Conservation (phyloP, 1,139 yeast species). For the Diutina pseudorugosa region DNA sequence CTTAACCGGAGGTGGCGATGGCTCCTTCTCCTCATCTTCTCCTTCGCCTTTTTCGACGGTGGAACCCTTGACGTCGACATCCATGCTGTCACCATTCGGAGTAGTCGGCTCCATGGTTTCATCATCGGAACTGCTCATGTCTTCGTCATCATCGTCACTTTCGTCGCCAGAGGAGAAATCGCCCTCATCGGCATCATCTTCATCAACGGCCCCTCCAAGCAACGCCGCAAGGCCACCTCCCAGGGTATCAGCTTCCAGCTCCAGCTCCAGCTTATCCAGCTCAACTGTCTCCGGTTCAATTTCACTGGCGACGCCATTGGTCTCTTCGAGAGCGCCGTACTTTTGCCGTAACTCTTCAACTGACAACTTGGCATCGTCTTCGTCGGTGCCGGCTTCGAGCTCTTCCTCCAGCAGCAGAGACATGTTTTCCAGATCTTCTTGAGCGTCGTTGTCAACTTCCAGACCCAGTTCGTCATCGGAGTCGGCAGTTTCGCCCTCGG, state of each 20-base stretch:
- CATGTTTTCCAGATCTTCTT: slow-evolving; percentile 13
- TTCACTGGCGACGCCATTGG: slow-evolving; percentile 7
- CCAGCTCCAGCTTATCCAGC: not conserved
- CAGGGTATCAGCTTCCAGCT: not conserved
- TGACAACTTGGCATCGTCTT: slow-evolving; percentile 39
- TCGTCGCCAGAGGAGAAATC: slow-evolving; percentile 12
- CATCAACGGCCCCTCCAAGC: slow-evolving; percentile 12
- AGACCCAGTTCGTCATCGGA: slow-evolving; percentile 9
- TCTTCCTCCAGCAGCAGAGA: slow-evolving; percentile 11
- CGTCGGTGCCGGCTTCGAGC: slow-evolving; percentile 18
- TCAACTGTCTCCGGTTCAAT: not conserved
- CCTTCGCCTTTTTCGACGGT: slow-evolving; percentile 15
- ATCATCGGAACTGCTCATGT: not conserved
- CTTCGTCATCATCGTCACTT: slow-evolving; percentile 5
- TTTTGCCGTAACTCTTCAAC: slow-evolving; percentile 56
- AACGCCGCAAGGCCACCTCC: slow-evolving; percentile 21
- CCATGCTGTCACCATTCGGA: not conserved
- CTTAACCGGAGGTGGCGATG: slow-evolving; percentile 15
- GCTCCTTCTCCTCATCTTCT: slow-evolving; percentile 6
- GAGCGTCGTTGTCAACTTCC: slow-evolving; percentile 9
- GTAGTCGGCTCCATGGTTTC: not conserved
- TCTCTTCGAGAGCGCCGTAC: slow-evolving; percentile 35
- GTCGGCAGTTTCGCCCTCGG: slow-evolving; percentile 10
- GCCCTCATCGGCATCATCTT: slow-evolving; percentile 4
- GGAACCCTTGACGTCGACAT: slow-evolving; percentile 7